Percentiles rank a stretch among this genome's conserved stretches.
phyloP scores from a whole-genome alignment of 2,329 filamentous ascomycete species.

The Ophiostoma sp. region DNA sequence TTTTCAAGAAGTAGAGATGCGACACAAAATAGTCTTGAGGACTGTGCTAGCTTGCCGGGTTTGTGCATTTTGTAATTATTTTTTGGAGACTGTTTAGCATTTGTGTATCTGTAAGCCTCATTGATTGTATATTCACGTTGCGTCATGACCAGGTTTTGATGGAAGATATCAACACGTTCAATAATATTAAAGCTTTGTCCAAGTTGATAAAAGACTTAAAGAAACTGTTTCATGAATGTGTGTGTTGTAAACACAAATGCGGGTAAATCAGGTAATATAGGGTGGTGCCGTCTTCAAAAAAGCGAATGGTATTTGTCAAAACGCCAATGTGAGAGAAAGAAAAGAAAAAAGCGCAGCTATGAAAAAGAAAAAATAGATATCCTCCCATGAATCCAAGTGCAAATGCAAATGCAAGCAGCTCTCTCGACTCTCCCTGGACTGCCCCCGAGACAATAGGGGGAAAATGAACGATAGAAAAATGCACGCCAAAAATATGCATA shows the following conservation, averaged over 20 bases:
- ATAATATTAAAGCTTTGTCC: background rate
- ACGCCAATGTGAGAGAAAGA: background rate
- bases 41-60: too few species aligned
- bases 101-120: background rate
- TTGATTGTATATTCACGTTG: background rate
- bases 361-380: background rate
- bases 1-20: constrained; percentile 50
- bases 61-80: background rate
- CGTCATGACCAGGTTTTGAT: background rate
- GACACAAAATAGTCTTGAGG: background rate
- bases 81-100: background rate
- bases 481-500: background rate
- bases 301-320: constrained; percentile 3
- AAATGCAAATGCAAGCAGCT: background rate
- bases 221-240: background rate
- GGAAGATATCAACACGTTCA: background rate
- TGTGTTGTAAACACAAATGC: background rate
- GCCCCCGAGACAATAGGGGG: background rate
- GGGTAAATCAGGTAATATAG: background rate
- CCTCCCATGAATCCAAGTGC: background rate
- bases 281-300: background rate
- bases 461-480: background rate
- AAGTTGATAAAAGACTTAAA: background rate
- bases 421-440: background rate
- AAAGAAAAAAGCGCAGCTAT: background rate